Evolutionary conservation across 257 asterid genomes (phyloP), one percentile per base, ranked within the genome.

Genomic region (Perilla frutescens): DNA sequence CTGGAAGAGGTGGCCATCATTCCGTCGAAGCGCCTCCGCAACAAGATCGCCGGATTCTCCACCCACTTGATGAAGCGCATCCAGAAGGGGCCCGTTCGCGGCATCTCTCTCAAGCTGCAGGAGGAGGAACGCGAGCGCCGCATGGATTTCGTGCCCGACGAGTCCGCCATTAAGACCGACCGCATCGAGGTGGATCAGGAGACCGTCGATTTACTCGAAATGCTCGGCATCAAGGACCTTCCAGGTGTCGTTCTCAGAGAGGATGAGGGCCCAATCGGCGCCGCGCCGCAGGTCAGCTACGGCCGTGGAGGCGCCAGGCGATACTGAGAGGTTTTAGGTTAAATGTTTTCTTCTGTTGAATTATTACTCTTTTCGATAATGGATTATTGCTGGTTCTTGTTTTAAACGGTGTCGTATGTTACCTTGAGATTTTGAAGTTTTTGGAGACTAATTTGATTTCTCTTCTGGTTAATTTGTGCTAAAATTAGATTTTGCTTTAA

Each of bases 121-220:
- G 85, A 82, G 77, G 89, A 82, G 77, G 85, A 85, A 79, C 81
- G 87, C 39, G 89, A 85, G 81, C 83, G 89, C 43, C 89, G 89
- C 40, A 82, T 85, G 89, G 89, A 85, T 56, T 82, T 85, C 70
- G 87, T 82, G 1, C 87, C 89, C 44, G 87, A 84, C 9, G 82
- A 84, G 74, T 84, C 88, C 8, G 86, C 88, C 32, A 84, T 84
- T 56, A 81, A 76, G 74, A 13, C 62, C 6, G 87, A 82, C 54
- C 76, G 75, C 53, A 84, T 84, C 51, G 86, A 79, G 81, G 89
- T 84, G 43, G 89, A 84, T 36, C 83, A 81, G 86, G 89, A 84
- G 81, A 84, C 88, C 3, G 37, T 84, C 15, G 86, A 81, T 50
- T 47, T 84, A 71, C 66, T 84, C 56, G 86, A 82, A 55, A 31